Percentiles rank a stretch among this genome's conserved stretches.
phyloP scores from a whole-genome alignment of 768 basidiomycete species.

The Mycena haematopus region DNA sequence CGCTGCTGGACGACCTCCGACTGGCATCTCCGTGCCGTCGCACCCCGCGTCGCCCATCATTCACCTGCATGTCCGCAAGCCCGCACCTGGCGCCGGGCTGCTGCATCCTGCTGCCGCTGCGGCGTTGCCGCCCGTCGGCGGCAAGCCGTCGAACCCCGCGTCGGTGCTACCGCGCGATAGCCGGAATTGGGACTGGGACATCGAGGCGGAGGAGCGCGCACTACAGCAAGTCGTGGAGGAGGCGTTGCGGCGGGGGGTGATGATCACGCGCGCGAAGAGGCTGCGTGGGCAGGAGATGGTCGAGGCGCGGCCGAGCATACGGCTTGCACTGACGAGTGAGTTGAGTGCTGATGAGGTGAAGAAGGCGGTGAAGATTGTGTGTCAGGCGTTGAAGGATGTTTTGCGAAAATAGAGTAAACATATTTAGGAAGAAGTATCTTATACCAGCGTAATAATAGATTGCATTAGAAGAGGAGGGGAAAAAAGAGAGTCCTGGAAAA shows the following conservation, averaged over 20 bases:
- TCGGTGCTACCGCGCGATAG: constrained; percentile 55
- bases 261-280: constrained; percentile 85
- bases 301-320: constrained; percentile 84
- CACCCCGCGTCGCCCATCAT: constrained; percentile 88
- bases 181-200: constrained; percentile 58
- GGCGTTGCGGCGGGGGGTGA: constrained; percentile 76
- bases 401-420: constrained; percentile 47
- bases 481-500: no score
- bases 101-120: constrained; percentile 36
- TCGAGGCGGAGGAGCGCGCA: constrained; percentile 74
- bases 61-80: constrained; percentile 71
- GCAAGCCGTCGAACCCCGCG: constrained; percentile 58
- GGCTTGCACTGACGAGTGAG: constrained; percentile 80
- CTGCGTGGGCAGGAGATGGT: constrained; percentile 83
- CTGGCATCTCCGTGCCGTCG: constrained; percentile 81
- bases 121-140: constrained; percentile 33
- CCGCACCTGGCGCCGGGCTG: constrained; percentile 31
- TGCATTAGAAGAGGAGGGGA: no score
- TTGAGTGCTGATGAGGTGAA: constrained; percentile 91
- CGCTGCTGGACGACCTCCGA: constrained; percentile 83
- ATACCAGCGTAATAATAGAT: not conserved
- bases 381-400: constrained; percentile 76
- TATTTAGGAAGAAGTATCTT: not conserved
- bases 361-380: constrained; percentile 81
- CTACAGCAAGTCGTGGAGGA: constrained; percentile 96